These are phyloP conservation scores for Gamarada debralockiae DNA, from an alignment of 495 filamentous ascomycete species.

Conservation along the genomic window DNA sequence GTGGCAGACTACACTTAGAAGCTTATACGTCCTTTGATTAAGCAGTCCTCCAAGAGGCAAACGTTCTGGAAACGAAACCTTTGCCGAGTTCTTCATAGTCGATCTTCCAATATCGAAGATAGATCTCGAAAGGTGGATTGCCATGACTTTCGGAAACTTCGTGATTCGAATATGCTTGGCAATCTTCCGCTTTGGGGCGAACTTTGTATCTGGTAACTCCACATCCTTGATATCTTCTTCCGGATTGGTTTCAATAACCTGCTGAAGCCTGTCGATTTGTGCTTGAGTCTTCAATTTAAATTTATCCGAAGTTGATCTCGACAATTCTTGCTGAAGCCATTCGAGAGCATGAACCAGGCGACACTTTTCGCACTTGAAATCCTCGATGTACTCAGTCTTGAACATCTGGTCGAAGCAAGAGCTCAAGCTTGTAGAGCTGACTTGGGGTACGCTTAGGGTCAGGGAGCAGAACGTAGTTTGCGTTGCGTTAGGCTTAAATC, in stretches of 20 bases:
- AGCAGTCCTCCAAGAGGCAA: slow-evolving; percentile 78
- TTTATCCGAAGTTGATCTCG: slow-evolving; percentile 40
- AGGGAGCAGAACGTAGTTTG: slow-evolving; percentile 86
- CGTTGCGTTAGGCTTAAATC: slow-evolving; percentile 80
- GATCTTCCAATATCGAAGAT: slow-evolving; percentile 72
- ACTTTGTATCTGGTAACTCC: slow-evolving; percentile 64
- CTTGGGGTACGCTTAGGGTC: slow-evolving; percentile 85
- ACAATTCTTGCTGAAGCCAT: slow-evolving; percentile 31
- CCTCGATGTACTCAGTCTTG: slow-evolving; percentile 93
- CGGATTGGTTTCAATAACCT: slow-evolving; percentile 69
- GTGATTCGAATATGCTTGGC: slow-evolving; percentile 82
- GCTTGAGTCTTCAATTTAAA: slow-evolving; percentile 46
- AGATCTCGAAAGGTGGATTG: slow-evolving; percentile 88
- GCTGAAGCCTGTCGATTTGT: slow-evolving; percentile 50
- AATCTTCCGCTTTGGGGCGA: slow-evolving; percentile 78
- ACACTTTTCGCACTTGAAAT: slow-evolving; percentile 92
- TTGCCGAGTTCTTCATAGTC: slow-evolving; percentile 90
- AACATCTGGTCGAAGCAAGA: slow-evolving; percentile 88
- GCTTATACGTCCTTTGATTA: slow-evolving; percentile 72
- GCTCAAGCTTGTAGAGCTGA: slow-evolving; percentile 43
- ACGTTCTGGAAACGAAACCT: slow-evolving; percentile 84
- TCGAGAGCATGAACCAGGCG: slow-evolving; percentile 75
- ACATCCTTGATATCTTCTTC: slow-evolving; percentile 65
- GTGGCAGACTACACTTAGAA: slow-evolving; percentile 86
- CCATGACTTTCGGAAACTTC: slow-evolving; percentile 79